Evolutionary conservation across 306 rosid genomes (phyloP).

Genomic region (Quercus robur): DNA sequence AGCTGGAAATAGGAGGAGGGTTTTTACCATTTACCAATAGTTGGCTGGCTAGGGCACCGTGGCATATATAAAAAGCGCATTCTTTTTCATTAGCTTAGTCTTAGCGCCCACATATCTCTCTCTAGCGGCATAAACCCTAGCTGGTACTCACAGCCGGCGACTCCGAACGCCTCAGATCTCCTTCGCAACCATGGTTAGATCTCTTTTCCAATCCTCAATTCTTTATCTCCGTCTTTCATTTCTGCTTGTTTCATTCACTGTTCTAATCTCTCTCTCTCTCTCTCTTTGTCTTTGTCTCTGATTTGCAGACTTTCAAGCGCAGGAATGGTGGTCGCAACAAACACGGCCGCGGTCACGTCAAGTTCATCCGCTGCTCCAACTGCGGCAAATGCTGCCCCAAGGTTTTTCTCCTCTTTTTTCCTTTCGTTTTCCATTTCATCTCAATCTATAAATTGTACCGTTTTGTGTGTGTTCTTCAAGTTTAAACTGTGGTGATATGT

Average conservation of each 20-base stretch:
- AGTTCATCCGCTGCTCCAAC: constrained; percentile 87
- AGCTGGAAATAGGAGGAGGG: too few relatives aligned
- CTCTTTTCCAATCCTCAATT: background rate
- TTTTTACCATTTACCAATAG: too few relatives aligned
- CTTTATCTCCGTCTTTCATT: background rate
- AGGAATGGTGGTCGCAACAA: constrained; percentile 97
- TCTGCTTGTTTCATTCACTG: background rate
- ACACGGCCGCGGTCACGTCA: constrained; percentile 93
- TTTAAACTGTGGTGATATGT: too few relatives aligned
- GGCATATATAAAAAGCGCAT: background rate
- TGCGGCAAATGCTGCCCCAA: constrained; percentile 98
- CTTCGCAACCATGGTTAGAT: constrained; percentile 31
- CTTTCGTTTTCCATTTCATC: too few relatives aligned
- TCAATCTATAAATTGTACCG: too few relatives aligned
- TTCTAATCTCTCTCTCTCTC: background rate
- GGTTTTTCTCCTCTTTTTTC: constrained; percentile 29
- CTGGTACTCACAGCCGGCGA: background rate
- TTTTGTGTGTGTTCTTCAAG: too few relatives aligned
- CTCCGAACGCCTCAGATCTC: constrained; percentile 13
- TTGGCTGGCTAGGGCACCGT: too few relatives aligned
- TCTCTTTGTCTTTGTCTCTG: background rate
- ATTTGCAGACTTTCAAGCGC: constrained; percentile 80
- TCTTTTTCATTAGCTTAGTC: background rate
- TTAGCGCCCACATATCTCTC: background rate
- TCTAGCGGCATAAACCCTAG: background rate